A percentile compares a stretch with the other conserved stretches of the same genome.
These are phyloP conservation scores for Leucogyrophana mollusca DNA, from an alignment of 768 basidiomycete genomes.

Conservation along the genomic window DNA sequence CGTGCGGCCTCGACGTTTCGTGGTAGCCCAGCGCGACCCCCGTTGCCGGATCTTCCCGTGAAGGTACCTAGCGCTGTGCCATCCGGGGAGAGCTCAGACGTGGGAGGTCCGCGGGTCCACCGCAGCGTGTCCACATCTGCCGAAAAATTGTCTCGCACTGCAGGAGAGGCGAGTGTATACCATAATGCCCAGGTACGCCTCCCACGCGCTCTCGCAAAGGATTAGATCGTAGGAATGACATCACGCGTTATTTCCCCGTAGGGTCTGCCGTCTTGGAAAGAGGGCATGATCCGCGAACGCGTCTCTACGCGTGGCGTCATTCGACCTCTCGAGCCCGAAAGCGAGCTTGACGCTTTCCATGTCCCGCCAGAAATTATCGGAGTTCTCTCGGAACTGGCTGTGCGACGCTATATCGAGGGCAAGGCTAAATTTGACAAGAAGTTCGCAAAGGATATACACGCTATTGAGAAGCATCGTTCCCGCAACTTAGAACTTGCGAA, in stretches of 20 bases:
- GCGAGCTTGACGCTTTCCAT: constrained; percentile 62
- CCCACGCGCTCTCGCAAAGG: neutral
- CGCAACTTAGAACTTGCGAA: constrained; percentile 64
- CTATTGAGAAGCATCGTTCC: constrained; percentile 65
- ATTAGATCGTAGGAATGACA: constrained; percentile 1
- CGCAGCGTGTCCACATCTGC: constrained; percentile 11
- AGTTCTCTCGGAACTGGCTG: constrained; percentile 66
- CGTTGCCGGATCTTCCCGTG: constrained; percentile 14
- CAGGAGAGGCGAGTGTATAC: constrained; percentile 67
- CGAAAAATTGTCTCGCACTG: constrained; percentile 30
- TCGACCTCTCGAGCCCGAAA: constrained; percentile 75
- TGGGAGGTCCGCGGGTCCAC: constrained; percentile 17
- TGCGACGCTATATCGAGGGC: constrained; percentile 75
- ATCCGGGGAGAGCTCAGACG: constrained; percentile 14
- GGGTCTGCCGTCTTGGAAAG: constrained; percentile 38
- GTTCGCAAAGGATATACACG: constrained; percentile 53
- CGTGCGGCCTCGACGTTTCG: constrained; percentile 14
- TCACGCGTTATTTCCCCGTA: constrained; percentile 14
- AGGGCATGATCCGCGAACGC: constrained; percentile 87
- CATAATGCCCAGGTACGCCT: constrained; percentile 42
- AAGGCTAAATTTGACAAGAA: constrained; percentile 62
- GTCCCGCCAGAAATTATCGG: constrained; percentile 71
- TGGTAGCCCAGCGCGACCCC: constrained; percentile 10
- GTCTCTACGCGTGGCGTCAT: constrained; percentile 80
- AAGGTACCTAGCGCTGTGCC: neutral